Conservation (phyloP, 225 moss, liverwort and hornwort genomes). For the Straminergon stramineum region DNA sequence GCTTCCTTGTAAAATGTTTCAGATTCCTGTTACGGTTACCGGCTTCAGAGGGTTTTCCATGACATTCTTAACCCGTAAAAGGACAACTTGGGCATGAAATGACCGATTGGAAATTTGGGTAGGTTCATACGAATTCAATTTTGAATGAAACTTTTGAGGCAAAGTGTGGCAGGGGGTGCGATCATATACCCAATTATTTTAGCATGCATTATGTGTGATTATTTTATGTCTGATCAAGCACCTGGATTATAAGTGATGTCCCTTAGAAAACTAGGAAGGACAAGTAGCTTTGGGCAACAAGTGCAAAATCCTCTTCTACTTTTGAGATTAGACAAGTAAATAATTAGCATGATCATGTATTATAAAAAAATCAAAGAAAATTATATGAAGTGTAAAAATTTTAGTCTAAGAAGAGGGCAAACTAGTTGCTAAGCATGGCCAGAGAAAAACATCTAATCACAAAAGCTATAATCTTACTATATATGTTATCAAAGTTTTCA, state of each 20-base stretch:
- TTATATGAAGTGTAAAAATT: too few species aligned
- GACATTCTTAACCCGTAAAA: neutral
- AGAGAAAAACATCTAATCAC: neutral
- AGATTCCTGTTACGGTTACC: neutral
- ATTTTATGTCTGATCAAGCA: neutral
- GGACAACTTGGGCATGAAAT: neutral
- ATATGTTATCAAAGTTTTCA: accelerated
- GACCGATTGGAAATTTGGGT: neutral
- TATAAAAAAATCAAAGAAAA: neutral
- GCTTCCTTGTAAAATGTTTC: neutral
- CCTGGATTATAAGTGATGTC: accelerated
- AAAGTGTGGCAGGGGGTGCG: accelerated
- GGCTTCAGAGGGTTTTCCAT: neutral
- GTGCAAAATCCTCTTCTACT: neutral
- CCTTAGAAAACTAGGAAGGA: neutral
- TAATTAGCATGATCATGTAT: neutral
- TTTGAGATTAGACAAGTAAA: neutral
- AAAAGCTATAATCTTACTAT: too few species aligned
- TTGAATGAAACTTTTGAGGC: neutral
- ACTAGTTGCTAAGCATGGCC: too few species aligned
- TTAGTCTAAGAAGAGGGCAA: accelerated
- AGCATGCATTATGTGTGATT: too few species aligned
- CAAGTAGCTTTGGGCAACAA: too few species aligned
- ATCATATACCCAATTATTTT: neutral
- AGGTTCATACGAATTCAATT: neutral